Base-by-base conservation (phyloP, 2,329 filamentous ascomycete species). In the Talaromyces sp. region DNA sequence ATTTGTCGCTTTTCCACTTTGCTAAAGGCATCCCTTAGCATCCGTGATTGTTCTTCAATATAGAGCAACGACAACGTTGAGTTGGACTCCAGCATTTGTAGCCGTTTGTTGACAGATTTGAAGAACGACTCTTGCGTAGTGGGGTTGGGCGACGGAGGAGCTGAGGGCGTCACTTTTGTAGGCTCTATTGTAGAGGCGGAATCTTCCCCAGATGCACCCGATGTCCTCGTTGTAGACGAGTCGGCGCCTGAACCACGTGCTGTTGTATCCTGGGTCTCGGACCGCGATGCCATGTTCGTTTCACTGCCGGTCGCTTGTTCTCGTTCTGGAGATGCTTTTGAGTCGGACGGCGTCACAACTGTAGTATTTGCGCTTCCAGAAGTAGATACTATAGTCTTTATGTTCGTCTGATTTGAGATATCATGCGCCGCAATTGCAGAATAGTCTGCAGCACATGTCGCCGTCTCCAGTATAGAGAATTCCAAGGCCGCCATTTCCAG, bases 51-150 rank as follows among this genome's bases (percentile, higher is more conserved):
- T 67, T 97, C 93, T 79, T 98, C 94, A 67, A 99, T 96, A 74
- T 99, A 99, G 72, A 97, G 91, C 8, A 98, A 82, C 0, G 93
- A 97, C 11, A 98, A 83, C 0, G 94, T 96, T 11, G 93, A 92
- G 75, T 98, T 99, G 17, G 91, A 87, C 77, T 99, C 95, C 7
- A 98, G 88, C 71, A 93, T 89, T 69, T 94, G 91, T 4, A 99
- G 84, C 1, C 95, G 91, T 77, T 98, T 98, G 68, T 93, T 92
- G 8, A 98, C 90, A 3, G 93, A 92, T 76, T 98, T 98, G 85
- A 97, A 99, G 78, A 99, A 98, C 1, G 91, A 95, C 75, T 99
- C 95, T 77, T 99, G 95, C 0, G 96, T 95, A 0, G 93, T 93
- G 1, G 94, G 93, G 0, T 88, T 86, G 1, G 90, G 78, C 1